Evolutionary conservation across 2,329 filamentous ascomycete species (phyloP).

Genomic region (Xylaria sp.): DNA sequence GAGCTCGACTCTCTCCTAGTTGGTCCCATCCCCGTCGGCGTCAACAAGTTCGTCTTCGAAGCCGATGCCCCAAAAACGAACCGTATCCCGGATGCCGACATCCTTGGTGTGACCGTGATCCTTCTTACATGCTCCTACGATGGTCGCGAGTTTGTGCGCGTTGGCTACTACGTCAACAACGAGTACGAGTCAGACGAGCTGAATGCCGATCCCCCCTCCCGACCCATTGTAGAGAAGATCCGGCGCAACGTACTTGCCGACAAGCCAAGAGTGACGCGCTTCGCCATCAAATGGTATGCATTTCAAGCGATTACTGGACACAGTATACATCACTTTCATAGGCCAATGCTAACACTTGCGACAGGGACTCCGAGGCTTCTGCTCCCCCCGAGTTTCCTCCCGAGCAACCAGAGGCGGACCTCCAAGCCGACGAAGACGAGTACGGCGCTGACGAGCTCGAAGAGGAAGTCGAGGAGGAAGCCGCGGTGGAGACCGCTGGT

Average conservation of each 20-base stretch:
- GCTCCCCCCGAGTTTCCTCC: slow-evolving; percentile 95
- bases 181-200: slow-evolving; percentile 95
- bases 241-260: slow-evolving; percentile 90
- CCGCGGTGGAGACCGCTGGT: slow-evolving; percentile 47
- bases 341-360: slow-evolving; percentile 26
- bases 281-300: slow-evolving; percentile 95
- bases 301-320: neutral
- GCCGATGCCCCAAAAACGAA: slow-evolving; percentile 88
- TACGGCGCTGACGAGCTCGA: slow-evolving; percentile 92
- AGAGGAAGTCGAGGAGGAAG: slow-evolving; percentile 61
- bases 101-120: slow-evolving; percentile 95
- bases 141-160: slow-evolving; percentile 92
- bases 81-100: slow-evolving; percentile 91
- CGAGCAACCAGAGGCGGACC: slow-evolving; percentile 94
- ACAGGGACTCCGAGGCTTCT: slow-evolving; percentile 95
- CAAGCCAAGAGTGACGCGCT: slow-evolving; percentile 95
- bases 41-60: slow-evolving; percentile 99
- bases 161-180: slow-evolving; percentile 99
- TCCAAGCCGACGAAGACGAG: slow-evolving; percentile 79
- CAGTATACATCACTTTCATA: neutral
- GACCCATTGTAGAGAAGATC: slow-evolving; percentile 91
- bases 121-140: slow-evolving; percentile 97
- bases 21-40: slow-evolving; percentile 93
- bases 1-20: slow-evolving; percentile 97
- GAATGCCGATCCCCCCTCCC: slow-evolving; percentile 83